A percentile compares a stretch with the other conserved stretches of the same genome.
These are phyloP conservation scores for Podosphaera xanthii DNA, from an alignment of 2,329 filamentous ascomycete species.

Conservation along the genomic window DNA sequence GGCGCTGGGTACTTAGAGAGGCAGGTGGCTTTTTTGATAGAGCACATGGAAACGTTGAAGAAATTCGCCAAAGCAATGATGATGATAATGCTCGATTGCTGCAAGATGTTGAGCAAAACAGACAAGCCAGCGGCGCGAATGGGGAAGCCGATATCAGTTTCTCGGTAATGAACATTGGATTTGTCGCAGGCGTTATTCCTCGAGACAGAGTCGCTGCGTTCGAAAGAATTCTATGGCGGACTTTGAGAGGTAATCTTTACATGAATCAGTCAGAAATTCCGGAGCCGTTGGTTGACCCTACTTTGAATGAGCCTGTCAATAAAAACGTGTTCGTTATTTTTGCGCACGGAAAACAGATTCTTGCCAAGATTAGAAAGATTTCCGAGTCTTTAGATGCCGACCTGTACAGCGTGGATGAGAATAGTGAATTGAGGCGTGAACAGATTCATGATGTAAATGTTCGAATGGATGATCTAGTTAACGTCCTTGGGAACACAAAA, in stretches of 20 bases:
- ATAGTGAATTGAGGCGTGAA: slow-evolving; percentile 80
- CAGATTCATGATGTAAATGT: slow-evolving; percentile 97
- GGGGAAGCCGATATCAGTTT: slow-evolving; percentile 58
- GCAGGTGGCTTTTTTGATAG: slow-evolving; percentile 94
- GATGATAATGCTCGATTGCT: slow-evolving; percentile 77
- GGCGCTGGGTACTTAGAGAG: slow-evolving; percentile 93
- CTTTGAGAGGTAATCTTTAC: slow-evolving; percentile 89
- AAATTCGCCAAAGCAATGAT: slow-evolving; percentile 76
- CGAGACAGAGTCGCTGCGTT: slow-evolving; percentile 85
- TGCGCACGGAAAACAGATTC: slow-evolving; percentile 91
- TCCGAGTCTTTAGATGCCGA: slow-evolving; percentile 92
- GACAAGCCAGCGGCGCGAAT: slow-evolving; percentile 21
- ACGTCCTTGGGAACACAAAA: slow-evolving; percentile 86
- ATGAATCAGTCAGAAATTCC: slow-evolving; percentile 99
- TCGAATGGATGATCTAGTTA: slow-evolving; percentile 71
- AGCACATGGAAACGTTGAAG: slow-evolving; percentile 86
- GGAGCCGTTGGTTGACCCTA: slow-evolving; percentile 74
- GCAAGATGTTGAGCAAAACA: slow-evolving; percentile 77
- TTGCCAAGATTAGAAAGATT: slow-evolving; percentile 97
- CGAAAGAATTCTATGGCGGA: slow-evolving; percentile 93
- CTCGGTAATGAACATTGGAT: slow-evolving; percentile 96
- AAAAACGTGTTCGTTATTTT: slow-evolving; percentile 99
- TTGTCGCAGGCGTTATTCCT: slow-evolving; percentile 87
- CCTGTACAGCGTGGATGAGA: slow-evolving; percentile 92
- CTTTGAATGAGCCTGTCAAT: slow-evolving; percentile 73